Base-by-base conservation (phyloP, 192 early-diverging fungal genomes). In the Gigaspora rosea region DNA sequence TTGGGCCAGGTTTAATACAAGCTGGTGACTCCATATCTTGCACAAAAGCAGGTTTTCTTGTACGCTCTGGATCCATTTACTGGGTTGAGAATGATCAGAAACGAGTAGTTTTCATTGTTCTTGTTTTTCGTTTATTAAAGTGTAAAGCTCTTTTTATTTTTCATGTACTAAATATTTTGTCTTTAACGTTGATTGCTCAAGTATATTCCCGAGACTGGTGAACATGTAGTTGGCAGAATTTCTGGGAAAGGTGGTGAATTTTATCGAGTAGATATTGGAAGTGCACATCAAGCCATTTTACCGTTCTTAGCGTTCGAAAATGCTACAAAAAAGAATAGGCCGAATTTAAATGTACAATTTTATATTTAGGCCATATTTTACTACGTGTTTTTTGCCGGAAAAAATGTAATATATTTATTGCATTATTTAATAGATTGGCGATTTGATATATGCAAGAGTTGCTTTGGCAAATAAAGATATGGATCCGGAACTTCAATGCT, bases 401-500 rank as follows among this genome's bases (percentile, higher is more conserved):
- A 41, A 5, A 41, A 41, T 3, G 5, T 5, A 3, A 2, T 41
- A 3, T 41, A 41, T 41, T 5, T 41, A 41, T 41, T 41, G 5
- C n/a, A 22, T 66, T 27, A 1, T 32, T 49, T 13, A 18, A 27
- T 71, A 92, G 82, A 80, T 93, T 15, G 94, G 94, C 12, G 79
- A 90, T 20, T 79, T 95, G 10, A 88, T 99, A 3, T 99, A 96
- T 77, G 95, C 89, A 16, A 88, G 95, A 41, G 88, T 99, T 4
- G 78, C 86, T 9, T 80, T 96, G 48, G 97, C 98, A 36, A 94
- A 97, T 85, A 92, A 89, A 75, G 95, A 98, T 82, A 97, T 99
- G 95, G 97, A 99, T 54, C 94, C 98, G 11, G 98, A 99, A 76
- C 79, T 99, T 16, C 94, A 96, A 75, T 99, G 98, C 84, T 80